Evolutionary conservation across 169 alveolate genomes (phyloP).

Genomic region (Eimeria maxima): DNA sequence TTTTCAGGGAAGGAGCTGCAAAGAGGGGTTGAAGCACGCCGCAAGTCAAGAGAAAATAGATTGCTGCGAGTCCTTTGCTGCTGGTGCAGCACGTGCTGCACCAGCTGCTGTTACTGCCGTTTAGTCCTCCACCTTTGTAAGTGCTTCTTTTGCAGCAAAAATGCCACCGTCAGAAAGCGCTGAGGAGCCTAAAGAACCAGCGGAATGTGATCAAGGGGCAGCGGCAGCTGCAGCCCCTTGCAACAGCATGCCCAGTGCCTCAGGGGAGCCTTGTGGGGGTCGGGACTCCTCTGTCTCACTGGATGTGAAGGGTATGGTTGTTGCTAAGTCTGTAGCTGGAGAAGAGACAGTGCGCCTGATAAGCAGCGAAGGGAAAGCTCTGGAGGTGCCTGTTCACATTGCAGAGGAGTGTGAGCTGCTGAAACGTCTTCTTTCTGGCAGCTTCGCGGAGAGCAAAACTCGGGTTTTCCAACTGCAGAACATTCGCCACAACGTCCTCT

Average conservation of each 20-base stretch:
- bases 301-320: background rate
- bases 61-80: background rate
- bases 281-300: background rate
- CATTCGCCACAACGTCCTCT: background rate
- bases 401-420: slow-evolving; percentile 71
- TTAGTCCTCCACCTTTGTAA: background rate
- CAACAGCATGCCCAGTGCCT: background rate
- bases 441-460: slow-evolving; percentile 68
- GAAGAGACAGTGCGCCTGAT: slow-evolving; percentile 30
- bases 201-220: background rate
- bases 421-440: slow-evolving; percentile 19
- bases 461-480: slow-evolving; percentile 31
- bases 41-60: too few relatives aligned
- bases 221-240: background rate
- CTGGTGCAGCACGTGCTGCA: background rate
- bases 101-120: background rate
- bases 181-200: background rate
- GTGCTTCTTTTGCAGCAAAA: background rate
- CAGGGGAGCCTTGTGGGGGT: background rate
- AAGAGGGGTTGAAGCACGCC: too few relatives aligned
- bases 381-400: slow-evolving; percentile 23
- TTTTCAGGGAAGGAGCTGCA: too few relatives aligned
- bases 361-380: slow-evolving; percentile 37
- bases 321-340: background rate
- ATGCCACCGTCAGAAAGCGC: background rate